phyloP scores from a whole-genome alignment of 345 rosid genomes.

The Gossypioides kirkii region DNA sequence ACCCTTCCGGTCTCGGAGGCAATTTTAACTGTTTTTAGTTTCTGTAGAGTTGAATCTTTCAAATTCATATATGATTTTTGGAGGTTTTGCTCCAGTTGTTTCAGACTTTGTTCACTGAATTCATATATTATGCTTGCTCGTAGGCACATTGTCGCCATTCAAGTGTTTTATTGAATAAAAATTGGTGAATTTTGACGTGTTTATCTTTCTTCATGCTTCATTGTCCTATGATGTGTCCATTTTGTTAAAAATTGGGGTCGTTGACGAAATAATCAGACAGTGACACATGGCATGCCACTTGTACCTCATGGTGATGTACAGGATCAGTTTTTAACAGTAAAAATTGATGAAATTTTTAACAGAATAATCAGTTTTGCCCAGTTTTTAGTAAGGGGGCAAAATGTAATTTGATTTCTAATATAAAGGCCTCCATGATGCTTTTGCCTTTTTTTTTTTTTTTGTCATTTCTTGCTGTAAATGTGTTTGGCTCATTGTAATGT shows the following conservation, averaged over 20 bases:
- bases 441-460: not conserved
- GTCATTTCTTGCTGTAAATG: not conserved
- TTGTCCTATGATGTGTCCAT: not conserved
- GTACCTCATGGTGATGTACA: too few species aligned
- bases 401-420: too few species aligned
- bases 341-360: too few species aligned
- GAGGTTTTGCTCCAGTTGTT: constrained; percentile 13
- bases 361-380: too few species aligned
- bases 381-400: too few species aligned
- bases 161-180: not conserved
- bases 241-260: too few species aligned
- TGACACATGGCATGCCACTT: too few species aligned
- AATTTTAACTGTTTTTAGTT: constrained; percentile 8
- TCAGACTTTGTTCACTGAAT: not conserved
- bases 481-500: not conserved
- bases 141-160: not conserved
- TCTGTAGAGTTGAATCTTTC: constrained; percentile 15
- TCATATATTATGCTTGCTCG: not conserved
- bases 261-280: too few species aligned
- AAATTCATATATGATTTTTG: not conserved
- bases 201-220: not conserved
- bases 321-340: too few species aligned
- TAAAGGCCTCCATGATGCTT: not conserved
- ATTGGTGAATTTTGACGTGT: not conserved
- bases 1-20: not conserved